A percentile compares a stretch with the other conserved stretches of the same genome.
These are phyloP conservation scores for Pestalotiopsis sp. DNA, from an alignment of 2,329 filamentous ascomycete species.

Conservation along the genomic window DNA sequence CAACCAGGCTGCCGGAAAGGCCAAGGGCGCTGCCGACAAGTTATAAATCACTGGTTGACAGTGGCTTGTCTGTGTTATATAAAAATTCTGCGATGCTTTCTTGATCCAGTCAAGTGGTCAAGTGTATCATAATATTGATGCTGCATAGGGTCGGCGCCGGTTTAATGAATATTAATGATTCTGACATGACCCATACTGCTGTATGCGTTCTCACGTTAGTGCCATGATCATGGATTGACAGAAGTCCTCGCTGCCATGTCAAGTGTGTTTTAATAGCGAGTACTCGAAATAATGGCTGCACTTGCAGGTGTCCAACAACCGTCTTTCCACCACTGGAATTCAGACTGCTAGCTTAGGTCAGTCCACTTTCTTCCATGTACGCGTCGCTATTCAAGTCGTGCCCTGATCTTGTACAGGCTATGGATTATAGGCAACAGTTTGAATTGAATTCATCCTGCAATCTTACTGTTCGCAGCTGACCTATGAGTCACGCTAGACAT, in stretches of 20 bases:
- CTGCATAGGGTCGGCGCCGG: conserved; percentile 5
- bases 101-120: neutral
- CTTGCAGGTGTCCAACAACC: no score
- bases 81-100: neutral
- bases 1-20: conserved; percentile 18
- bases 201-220: neutral
- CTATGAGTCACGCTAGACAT: conserved; percentile 9
- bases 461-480: neutral
- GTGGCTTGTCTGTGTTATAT: neutral
- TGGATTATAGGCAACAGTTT: neutral
- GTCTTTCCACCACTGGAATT: no score
- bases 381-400: no score
- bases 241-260: no score
- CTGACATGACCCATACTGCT: neutral
- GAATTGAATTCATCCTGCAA: neutral
- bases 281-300: no score
- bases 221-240: neutral
- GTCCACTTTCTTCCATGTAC: no score
- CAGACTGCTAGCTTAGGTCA: no score
- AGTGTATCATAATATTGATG: conserved; percentile 4
- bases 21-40: conserved; percentile 16
- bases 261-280: no score
- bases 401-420: no score
- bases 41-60: conserved; percentile 12
- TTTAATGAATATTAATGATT: neutral